Evolutionary conservation across 208 protist species (phyloP).

Genomic region (Phytomonas serpens): DNA sequence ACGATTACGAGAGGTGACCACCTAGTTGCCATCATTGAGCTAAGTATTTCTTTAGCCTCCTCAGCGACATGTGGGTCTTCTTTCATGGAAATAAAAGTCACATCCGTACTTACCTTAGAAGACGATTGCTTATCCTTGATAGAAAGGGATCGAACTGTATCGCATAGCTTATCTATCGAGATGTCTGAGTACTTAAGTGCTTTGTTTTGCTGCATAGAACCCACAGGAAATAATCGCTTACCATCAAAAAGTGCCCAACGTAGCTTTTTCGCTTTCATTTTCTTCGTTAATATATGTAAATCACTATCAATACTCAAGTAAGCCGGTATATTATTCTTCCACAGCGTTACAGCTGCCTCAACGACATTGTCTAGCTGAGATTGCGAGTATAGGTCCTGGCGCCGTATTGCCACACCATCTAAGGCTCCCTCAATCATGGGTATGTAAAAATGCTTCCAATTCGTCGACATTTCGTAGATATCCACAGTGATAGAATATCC

Average conservation of each 20-base stretch:
- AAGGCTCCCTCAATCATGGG: slow-evolving; percentile 28
- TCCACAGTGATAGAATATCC: slow-evolving; percentile 55
- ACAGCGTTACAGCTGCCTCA: slow-evolving; percentile 44
- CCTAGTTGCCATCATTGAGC: slow-evolving; percentile 16
- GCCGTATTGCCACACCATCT: slow-evolving; percentile 45
- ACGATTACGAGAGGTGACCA: slow-evolving; percentile 32
- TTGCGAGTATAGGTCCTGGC: slow-evolving; percentile 39
- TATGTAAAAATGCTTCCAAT: slow-evolving; percentile 35
- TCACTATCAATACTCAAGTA: slow-evolving; percentile 44
- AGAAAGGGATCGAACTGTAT: slow-evolving; percentile 24
- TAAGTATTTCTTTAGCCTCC: slow-evolving; percentile 26
- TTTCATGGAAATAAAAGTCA: slow-evolving; percentile 14
- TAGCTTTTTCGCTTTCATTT: slow-evolving; percentile 35
- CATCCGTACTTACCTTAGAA: neutral
- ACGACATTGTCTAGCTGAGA: slow-evolving; percentile 27
- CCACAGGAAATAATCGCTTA: slow-evolving; percentile 22
- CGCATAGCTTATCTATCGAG: slow-evolving; percentile 25
- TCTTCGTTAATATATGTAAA: slow-evolving; percentile 22
- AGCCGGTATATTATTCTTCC: slow-evolving; percentile 55
- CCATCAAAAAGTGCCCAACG: slow-evolving; percentile 41
- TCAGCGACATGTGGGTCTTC: slow-evolving; percentile 12
- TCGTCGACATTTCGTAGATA: slow-evolving; percentile 24
- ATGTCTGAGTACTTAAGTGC: slow-evolving; percentile 16
- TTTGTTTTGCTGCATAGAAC: slow-evolving; percentile 32
- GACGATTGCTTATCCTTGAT: slow-evolving; percentile 13